A percentile compares a stretch with the other conserved stretches of the same genome.
Conservation (phyloP, 2,329 filamentous ascomycete species). For the Aschersonia sp. region DNA sequence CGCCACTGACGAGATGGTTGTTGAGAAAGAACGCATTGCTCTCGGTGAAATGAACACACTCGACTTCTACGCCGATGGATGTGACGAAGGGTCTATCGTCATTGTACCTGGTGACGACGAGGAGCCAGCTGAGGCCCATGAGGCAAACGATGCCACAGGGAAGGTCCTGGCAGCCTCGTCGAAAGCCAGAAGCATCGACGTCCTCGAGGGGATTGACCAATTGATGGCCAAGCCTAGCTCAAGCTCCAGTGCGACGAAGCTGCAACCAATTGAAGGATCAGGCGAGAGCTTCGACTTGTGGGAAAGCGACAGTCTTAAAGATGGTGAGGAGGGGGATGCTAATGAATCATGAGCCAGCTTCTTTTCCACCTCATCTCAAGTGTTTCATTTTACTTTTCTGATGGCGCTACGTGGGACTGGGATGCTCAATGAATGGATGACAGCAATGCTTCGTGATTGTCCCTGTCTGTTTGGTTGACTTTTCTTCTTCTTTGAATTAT, state of each 20-base stretch:
- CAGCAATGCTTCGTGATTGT: too few species aligned
- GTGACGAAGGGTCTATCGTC: constrained; percentile 45
- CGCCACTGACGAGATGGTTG: constrained; percentile 35
- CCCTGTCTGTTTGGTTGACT: too few species aligned
- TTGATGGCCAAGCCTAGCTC: constrained; percentile 23
- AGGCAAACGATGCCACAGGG: constrained; percentile 4
- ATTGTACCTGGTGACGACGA: constrained; percentile 48
- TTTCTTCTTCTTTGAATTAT: too few species aligned
- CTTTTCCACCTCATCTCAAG: too few species aligned
- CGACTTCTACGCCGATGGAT: constrained; percentile 54
- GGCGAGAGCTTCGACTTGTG: constrained; percentile 52
- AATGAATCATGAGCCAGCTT: constrained; percentile 9
- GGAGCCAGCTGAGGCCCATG: constrained; percentile 10
- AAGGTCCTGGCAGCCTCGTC: constrained; percentile 5
- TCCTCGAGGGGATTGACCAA: constrained; percentile 15
- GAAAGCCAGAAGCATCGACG: constrained; percentile 7
- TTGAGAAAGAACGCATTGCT: constrained; percentile 50
- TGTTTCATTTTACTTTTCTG: too few species aligned
- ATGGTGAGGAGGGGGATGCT: constrained; percentile 28
- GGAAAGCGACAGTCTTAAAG: constrained; percentile 54
- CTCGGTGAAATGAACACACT: constrained; percentile 52
- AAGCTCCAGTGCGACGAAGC: constrained; percentile 28
- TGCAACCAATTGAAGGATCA: constrained; percentile 42
- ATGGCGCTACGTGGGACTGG: too few species aligned
- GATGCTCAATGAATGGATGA: too few species aligned